Evolutionary conservation across 106 monocot genomes (phyloP), one percentile per base, ranked within the genome.

Genomic region (Dioscorea zingiberensis): DNA sequence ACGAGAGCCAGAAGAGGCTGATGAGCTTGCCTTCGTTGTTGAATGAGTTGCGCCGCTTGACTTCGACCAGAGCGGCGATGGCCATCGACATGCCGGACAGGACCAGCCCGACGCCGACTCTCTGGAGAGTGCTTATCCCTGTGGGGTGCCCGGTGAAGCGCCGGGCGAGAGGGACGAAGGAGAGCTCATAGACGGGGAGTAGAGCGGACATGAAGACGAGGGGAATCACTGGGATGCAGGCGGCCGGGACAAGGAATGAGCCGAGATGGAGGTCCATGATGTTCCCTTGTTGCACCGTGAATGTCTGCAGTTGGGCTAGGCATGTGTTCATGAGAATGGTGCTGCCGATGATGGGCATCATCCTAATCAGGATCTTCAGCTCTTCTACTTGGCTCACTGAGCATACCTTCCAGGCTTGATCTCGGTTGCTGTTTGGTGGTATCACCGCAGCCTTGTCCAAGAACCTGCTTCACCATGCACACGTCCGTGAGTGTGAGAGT

Each of bases 271-370:
- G 72, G 80, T 84, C 63, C 68, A 81, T 71, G 17, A 66, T 83
- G 16, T 24, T 49, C 13, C 75, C 88, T 27, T 84, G 80, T 14
- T 77, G 58, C 18, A 84, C 63, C 2, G 84, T 73, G 78, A 88
- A 84, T 23, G 84, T 78, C 1, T 70, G 62, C 19, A 87, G 67
- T 12, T 80, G 74, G 17, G 76, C 71, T 3, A 68, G 44, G 54
- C 79, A 73, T 11, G 63, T 51, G 63, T 65, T 66, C 47, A 79
- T 49, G 46, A 83, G 21, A 57, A 87, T 51, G 57, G 83, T 77
- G 70, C 71, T 80, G n/a, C 68, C 49, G 59, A 80, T 55, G 55
- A 87, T 67, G 25, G 87, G 87, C 21, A 83, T 9, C 67, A 87
- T 69, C 7, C 64, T 59, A n/a, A 83, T 51, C 27, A 87, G 25